phyloP scores from a whole-genome alignment of 768 basidiomycete species.

The Suillus variegatus region DNA sequence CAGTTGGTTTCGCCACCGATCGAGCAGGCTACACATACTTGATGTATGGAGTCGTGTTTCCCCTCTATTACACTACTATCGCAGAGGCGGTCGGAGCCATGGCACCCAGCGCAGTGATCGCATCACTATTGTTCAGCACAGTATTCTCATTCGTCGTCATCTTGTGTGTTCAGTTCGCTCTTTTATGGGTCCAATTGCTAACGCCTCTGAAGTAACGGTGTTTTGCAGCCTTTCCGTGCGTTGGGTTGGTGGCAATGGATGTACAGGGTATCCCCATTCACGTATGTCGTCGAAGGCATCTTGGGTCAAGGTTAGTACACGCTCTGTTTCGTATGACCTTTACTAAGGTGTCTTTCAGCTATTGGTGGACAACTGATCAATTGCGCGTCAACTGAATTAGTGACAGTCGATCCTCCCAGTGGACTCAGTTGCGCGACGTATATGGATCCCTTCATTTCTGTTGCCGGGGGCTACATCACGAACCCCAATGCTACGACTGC shows the following conservation, averaged over 20 bases:
- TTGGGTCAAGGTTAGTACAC: slow-evolving; percentile 26
- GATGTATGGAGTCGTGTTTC: slow-evolving; percentile 37
- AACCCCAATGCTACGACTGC: slow-evolving; percentile 52
- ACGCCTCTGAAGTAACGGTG: slow-evolving; percentile 39
- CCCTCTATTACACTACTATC: slow-evolving; percentile 47
- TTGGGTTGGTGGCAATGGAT: slow-evolving; percentile 34
- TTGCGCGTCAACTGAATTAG: slow-evolving; percentile 56
- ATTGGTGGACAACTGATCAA: slow-evolving; percentile 43
- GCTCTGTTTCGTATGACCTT: background rate
- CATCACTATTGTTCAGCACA: slow-evolving; percentile 38
- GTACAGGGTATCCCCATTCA: slow-evolving; percentile 50
- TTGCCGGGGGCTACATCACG: slow-evolving; percentile 56
- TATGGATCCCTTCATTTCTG: slow-evolving; percentile 48
- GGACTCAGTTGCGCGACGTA: slow-evolving; percentile 57
- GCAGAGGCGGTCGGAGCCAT: slow-evolving; percentile 43
- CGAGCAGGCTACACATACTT: slow-evolving; percentile 45
- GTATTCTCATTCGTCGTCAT: slow-evolving; percentile 43
- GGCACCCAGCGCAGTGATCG: slow-evolving; percentile 42
- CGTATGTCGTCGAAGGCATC: slow-evolving; percentile 51
- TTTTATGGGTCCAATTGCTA: background rate
- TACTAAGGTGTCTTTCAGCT: slow-evolving; percentile 24
- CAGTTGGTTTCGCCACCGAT: slow-evolving; percentile 39
- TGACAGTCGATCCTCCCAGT: slow-evolving; percentile 50
- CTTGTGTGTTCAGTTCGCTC: slow-evolving; percentile 35
- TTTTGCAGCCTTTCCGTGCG: slow-evolving; percentile 45